A percentile compares a stretch with the other conserved stretches of the same genome.
Conservation (phyloP, 768 basidiomycete species). For the Panellus pusillus region DNA sequence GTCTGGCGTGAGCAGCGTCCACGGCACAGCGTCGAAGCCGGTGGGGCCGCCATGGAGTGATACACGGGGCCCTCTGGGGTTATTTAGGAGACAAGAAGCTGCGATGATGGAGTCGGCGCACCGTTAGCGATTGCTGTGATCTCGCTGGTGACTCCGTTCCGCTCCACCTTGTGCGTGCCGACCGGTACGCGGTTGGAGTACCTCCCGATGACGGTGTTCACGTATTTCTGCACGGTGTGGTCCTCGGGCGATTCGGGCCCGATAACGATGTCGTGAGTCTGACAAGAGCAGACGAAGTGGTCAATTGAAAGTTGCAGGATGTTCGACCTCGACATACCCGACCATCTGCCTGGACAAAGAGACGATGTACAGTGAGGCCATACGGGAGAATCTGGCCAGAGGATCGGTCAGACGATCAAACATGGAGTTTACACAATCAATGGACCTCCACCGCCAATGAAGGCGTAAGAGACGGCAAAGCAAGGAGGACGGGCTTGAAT, state of each 20-base stretch:
- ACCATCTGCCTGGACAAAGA: constrained; percentile 66
- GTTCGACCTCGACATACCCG: constrained; percentile 36
- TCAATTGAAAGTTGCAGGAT: not conserved
- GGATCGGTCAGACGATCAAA: constrained; percentile 7
- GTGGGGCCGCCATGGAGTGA: constrained; percentile 72
- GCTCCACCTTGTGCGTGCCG: constrained; percentile 51
- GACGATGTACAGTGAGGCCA: constrained; percentile 67
- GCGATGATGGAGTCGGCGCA: constrained; percentile 19
- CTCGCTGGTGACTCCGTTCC: constrained; percentile 49
- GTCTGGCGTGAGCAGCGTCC: constrained; percentile 45
- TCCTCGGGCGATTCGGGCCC: constrained; percentile 65
- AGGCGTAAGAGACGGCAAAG: constrained; percentile 44
- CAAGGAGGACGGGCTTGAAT: constrained; percentile 28
- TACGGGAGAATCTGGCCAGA: constrained; percentile 59
- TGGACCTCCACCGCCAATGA: constrained; percentile 63
- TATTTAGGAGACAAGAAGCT: not conserved
- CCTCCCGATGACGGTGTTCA: constrained; percentile 70
- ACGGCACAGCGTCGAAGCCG: constrained; percentile 61
- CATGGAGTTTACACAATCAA: not conserved
- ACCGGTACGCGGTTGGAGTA: constrained; percentile 73
- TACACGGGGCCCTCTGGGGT: constrained; percentile 47
- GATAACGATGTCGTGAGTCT: constrained; percentile 78
- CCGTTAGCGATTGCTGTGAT: constrained; percentile 48
- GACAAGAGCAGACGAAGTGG: not conserved
- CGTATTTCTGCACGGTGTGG: constrained; percentile 64